phyloP scores from a whole-genome alignment of 495 filamentous ascomycete species.

The Aspergillus haitiensis region DNA sequence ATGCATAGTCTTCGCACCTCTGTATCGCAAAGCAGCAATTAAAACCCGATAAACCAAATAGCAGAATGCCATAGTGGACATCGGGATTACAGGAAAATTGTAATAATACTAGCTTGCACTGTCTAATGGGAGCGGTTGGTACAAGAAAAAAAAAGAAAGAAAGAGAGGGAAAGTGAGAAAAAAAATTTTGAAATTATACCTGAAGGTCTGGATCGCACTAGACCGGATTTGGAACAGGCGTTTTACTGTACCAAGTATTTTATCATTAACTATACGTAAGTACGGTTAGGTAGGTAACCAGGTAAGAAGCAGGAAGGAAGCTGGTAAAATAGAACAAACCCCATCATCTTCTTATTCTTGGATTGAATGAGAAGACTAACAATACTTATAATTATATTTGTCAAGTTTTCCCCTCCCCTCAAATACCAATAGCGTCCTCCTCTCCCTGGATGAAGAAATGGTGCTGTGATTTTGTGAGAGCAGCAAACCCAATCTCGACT shows the following conservation, averaged over 20 bases:
- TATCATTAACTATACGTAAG: background rate
- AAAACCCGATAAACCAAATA: constrained; percentile 52
- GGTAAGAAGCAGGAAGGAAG: no score
- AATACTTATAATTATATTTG: no score
- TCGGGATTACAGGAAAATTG: constrained; percentile 40
- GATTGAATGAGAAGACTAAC: no score
- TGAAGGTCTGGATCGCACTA: constrained; percentile 31
- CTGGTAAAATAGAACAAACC: no score
- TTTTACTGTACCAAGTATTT: background rate
- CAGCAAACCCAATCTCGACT: constrained; percentile 12
- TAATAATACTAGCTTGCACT: constrained; percentile 74
- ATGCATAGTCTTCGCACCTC: constrained; percentile 71
- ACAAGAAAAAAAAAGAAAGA: constrained; percentile 42
- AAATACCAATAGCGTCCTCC: no score
- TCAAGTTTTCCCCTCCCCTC: no score
- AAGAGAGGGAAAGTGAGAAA: constrained; percentile 31
- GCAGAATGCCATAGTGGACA: constrained; percentile 68
- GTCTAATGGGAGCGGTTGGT: constrained; percentile 77
- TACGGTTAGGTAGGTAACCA: no score
- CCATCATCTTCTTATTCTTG: no score
- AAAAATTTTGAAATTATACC: constrained; percentile 32
- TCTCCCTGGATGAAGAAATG: no score
- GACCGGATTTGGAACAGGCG: constrained; percentile 26
- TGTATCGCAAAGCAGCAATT: constrained; percentile 80
- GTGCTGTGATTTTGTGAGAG: no score